Evolutionary conservation across 1,284 basidiomycete species (phyloP).

Genomic region (Ustilago bromivora): DNA sequence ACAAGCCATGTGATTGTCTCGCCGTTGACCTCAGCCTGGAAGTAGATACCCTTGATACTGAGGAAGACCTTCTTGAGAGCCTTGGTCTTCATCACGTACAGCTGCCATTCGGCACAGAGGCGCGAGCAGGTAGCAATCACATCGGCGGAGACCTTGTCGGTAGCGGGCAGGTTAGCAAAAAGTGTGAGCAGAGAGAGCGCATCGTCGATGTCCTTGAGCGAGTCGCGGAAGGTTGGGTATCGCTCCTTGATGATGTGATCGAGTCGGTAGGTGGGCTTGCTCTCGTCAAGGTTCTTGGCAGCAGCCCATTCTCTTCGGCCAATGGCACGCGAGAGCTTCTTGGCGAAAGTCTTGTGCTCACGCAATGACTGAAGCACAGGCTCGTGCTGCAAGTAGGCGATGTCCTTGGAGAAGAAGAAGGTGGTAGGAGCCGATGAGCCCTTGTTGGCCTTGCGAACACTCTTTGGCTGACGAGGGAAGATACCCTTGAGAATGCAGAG

Average conservation of each 20-base stretch:
- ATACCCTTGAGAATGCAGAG: conserved; percentile 99
- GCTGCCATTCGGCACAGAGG: conserved; percentile 76
- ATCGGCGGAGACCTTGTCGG: conserved; percentile 80
- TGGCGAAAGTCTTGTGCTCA: conserved; percentile 98
- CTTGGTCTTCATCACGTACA: conserved; percentile 91
- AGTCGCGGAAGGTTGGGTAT: conserved; percentile 97
- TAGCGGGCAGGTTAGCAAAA: conserved; percentile 76
- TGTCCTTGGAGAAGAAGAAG: conserved; percentile 99
- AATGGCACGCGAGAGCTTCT: conserved; percentile 92
- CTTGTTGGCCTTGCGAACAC: conserved; percentile 95
- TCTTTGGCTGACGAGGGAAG: conserved; percentile 94
- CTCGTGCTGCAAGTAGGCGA: conserved; percentile 96
- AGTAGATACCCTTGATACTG: conserved; percentile 98
- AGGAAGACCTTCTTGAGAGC: conserved; percentile 91
- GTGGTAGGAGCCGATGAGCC: conserved; percentile 95
- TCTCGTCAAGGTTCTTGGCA: conserved; percentile 93
- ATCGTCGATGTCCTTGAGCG: conserved; percentile 95
- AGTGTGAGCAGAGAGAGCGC: conserved; percentile 94
- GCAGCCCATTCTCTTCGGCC: conserved; percentile 94
- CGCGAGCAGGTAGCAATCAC: conserved; percentile 91
- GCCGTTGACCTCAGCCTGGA: conserved; percentile 93
- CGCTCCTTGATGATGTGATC: conserved; percentile 99
- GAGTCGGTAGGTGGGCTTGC: conserved; percentile 75
- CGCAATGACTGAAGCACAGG: conserved; percentile 93
- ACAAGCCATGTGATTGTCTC: conserved; percentile 96